Evolutionary conservation across 345 rosid genomes (phyloP), one percentile per base, ranked within the genome.

Genomic region (Lepidium aucheri): DNA sequence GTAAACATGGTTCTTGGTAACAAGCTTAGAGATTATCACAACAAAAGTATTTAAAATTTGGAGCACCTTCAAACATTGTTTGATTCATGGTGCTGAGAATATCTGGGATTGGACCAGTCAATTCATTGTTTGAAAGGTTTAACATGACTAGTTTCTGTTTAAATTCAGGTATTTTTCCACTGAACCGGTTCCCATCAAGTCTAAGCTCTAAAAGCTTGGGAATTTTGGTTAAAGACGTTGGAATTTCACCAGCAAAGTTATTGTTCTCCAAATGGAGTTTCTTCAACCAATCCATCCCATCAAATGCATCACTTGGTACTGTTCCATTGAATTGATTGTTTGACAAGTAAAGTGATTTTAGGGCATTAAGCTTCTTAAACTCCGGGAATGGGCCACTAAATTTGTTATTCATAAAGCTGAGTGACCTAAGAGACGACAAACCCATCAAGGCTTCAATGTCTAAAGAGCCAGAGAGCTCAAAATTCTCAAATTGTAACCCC

Each of bases 401-500:
- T n/a, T 42, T 53, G 49, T 94, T 94, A 46, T 81, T 68, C 84
- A 79, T 82, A 49, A 88, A 67, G 67, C 91, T 90, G 0, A 94
- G 41, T 16, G 82, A 76, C 76, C 84, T 82, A 28, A 94, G 62
- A 6, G 73, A 75, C 14, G 53, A 44, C 68, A 94, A 71, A 7
- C 47, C 57, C 24, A 4, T 59, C 3, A 94, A 69, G 17, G 72
- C 42, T 5, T 80, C 72, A 1, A 85, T 34, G 41, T 90, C 82
- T 18, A 88, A 24, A 34, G 59, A 64, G 4, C 97, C 96, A 2
- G 54, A 42, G 4, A 94, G 74, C 14, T 83, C 89, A 81, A 74
- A 71, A 3, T 79, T 70, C 76, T 90, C 95, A 47, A 94, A 80
- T 10, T 65, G 73, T 34, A 94, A 36, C n/a, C 97, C 92, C 91